Conservation (phyloP, 345 rosid species). For the Citrus mangshanensis region DNA sequence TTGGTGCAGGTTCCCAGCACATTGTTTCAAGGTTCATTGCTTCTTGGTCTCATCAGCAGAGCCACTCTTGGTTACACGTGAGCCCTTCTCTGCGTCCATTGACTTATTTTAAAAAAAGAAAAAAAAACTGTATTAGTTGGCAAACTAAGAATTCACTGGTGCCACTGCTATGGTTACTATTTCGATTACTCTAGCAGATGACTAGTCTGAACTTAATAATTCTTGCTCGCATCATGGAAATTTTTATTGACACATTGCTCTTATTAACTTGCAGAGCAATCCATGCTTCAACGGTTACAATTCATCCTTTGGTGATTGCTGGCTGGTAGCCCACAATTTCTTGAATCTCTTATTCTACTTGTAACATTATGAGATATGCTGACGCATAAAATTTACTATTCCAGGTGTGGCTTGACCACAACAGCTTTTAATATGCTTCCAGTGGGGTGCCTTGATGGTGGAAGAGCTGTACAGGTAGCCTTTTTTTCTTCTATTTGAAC, state of each 20-base stretch:
- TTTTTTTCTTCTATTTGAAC: conserved; percentile 1
- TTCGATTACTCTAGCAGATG: conserved; percentile 7
- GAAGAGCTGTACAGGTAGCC: conserved; percentile 89
- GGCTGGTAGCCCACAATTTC: conserved; percentile 64
- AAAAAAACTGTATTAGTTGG: neutral
- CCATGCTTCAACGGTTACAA: conserved; percentile 81
- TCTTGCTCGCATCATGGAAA: neutral
- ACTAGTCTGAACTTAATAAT: neutral
- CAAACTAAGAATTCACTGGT: neutral
- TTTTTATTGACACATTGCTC: conserved; percentile 13
- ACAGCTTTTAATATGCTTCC: conserved; percentile 96
- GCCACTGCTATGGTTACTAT: neutral
- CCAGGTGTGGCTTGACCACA: conserved; percentile 95
- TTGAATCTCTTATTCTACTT: conserved; percentile 10
- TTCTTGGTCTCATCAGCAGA: conserved; percentile 94
- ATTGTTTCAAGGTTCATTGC: conserved; percentile 92
- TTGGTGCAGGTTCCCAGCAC: conserved; percentile 89
- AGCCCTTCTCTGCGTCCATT: conserved; percentile 30
- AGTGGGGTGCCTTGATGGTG: conserved; percentile 94
- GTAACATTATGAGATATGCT: conserved; percentile 5
- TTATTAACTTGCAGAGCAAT: conserved; percentile 56
- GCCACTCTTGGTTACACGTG: conserved; percentile 85
- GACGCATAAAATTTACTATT: conserved; percentile 14
- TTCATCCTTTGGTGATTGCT: conserved; percentile 92
- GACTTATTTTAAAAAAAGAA: neutral